Base-by-base conservation (phyloP, 2,329 filamentous ascomycete species). In the Tolypocladium cylindrosporum region DNA sequence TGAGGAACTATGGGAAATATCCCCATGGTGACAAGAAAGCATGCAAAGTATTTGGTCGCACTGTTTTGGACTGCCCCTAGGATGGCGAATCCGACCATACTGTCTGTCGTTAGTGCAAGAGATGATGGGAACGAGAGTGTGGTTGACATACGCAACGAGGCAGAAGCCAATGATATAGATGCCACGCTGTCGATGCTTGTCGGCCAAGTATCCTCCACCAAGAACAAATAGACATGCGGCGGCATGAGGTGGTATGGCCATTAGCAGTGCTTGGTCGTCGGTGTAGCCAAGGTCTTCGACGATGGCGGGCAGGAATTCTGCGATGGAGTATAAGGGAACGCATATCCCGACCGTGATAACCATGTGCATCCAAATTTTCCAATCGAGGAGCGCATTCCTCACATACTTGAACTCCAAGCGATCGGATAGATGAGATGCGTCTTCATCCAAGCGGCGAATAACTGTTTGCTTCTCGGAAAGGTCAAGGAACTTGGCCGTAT, bases 291-390 rank as follows among this genome's bases (percentile, higher is more conserved):
- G 65, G 42, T 68, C 64, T 54, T 66, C 64, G 59, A 74, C 69
- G 45, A 74, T 73, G 40, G 66, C 70, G 52, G 72, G 72, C 4
- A 74, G 64, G 63, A 74, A 74, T 54, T 71, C 68, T 36, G 66
- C 69, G 63, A 73, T 69, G 60, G 70, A 72, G 64, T 74, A 74
- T 21, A 74, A 68, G 6, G 71, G 71, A 4, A 69, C 72, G 62
- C 72, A 73, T 59, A 74, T 82, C 55, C 85, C 79, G 60, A 87
- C 83, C 70, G 86, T 87, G 71, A 82, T 83, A 57, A 81, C 58
- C 65, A 88, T 81, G 60, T 88, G 75, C 10, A 79, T 70, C 66
- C 74, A 79, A 54, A 78, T 77, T 69, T 78, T 77, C 77, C 81
- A 84, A 70, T 85, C 84, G 61, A 76, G 76, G 56, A 88, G 65